Percentiles rank a stretch among this genome's conserved stretches.
Evolutionary conservation across 345 rosid species (phyloP).

Genomic region (Carallia pectinifolia): DNA sequence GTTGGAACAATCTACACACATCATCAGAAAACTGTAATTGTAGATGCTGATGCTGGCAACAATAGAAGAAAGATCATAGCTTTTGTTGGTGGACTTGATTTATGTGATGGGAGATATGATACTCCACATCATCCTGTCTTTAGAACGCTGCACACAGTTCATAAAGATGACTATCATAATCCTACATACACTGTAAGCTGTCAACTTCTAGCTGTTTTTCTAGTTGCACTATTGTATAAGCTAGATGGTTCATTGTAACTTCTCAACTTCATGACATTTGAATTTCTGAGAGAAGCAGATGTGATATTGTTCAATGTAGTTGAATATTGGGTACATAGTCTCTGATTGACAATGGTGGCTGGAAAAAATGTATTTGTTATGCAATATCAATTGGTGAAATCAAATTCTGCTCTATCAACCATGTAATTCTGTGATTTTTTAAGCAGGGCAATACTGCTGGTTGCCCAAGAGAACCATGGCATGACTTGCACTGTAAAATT

Average conservation of each 20-base stretch:
- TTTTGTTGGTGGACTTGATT: conserved; percentile 94
- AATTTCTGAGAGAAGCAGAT: neutral
- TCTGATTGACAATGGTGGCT: neutral
- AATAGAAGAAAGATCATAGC: conserved; percentile 78
- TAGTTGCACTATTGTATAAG: conserved; percentile 7
- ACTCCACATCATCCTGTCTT: conserved; percentile 79
- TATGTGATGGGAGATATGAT: conserved; percentile 92
- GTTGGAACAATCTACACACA: conserved; percentile 89
- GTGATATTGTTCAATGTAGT: neutral
- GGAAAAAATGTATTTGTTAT: neutral
- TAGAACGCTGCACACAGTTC: conserved; percentile 65
- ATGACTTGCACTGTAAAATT: conserved; percentile 85
- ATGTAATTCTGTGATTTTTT: neutral
- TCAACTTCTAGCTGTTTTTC: conserved; percentile 9
- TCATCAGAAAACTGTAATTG: conserved; percentile 91
- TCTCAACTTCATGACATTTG: conserved; percentile 3
- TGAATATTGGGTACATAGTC: neutral
- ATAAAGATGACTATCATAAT: conserved; percentile 89
- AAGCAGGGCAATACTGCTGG: conserved; percentile 64
- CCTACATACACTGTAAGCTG: conserved; percentile 76
- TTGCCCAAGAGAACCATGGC: conserved; percentile 96
- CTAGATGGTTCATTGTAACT: neutral
- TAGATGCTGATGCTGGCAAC: conserved; percentile 85
- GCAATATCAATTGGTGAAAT: neutral
- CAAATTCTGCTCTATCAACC: neutral